Evolutionary conservation across 371 early-diverging fungal genomes (phyloP).

Genomic region (Mucor irregularis): DNA sequence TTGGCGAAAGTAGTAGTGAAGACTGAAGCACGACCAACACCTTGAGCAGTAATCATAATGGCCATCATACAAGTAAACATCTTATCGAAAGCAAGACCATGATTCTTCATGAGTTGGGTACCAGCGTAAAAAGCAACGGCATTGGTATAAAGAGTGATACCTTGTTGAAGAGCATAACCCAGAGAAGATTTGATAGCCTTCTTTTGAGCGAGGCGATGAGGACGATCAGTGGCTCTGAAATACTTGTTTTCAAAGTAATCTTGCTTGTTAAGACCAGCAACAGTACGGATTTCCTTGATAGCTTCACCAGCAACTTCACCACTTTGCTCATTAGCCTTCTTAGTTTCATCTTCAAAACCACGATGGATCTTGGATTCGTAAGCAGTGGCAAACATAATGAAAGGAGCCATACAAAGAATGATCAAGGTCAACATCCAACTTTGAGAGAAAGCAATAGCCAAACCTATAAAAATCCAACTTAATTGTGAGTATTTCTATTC

Average conservation of each 20-base stretch:
- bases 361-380: slow-evolving; percentile 48
- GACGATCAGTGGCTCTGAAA: slow-evolving; percentile 56
- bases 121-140: slow-evolving; percentile 65
- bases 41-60: slow-evolving; percentile 74
- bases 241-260: slow-evolving; percentile 62
- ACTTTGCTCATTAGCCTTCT: slow-evolving; percentile 69
- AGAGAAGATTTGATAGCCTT: slow-evolving; percentile 59
- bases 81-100: slow-evolving; percentile 27
- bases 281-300: slow-evolving; percentile 86
- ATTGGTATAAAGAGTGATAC: slow-evolving; percentile 65
- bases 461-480: slow-evolving; percentile 8
- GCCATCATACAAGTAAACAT: slow-evolving; percentile 73
- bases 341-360: slow-evolving; percentile 61
- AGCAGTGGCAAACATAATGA: slow-evolving; percentile 47
- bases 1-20: slow-evolving; percentile 65
- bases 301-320: slow-evolving; percentile 84
- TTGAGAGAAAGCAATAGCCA: slow-evolving; percentile 50
- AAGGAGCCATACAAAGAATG: slow-evolving; percentile 54
- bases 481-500: background rate
- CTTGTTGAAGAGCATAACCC: slow-evolving; percentile 72
- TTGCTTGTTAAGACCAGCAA: slow-evolving; percentile 83
- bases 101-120: slow-evolving; percentile 42
- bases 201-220: slow-evolving; percentile 62
- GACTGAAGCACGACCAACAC: slow-evolving; percentile 62
- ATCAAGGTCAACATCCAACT: slow-evolving; percentile 66